Evolutionary conservation across 2,329 filamentous ascomycete species (phyloP).

Genomic region (Diaporthe caulivora): DNA sequence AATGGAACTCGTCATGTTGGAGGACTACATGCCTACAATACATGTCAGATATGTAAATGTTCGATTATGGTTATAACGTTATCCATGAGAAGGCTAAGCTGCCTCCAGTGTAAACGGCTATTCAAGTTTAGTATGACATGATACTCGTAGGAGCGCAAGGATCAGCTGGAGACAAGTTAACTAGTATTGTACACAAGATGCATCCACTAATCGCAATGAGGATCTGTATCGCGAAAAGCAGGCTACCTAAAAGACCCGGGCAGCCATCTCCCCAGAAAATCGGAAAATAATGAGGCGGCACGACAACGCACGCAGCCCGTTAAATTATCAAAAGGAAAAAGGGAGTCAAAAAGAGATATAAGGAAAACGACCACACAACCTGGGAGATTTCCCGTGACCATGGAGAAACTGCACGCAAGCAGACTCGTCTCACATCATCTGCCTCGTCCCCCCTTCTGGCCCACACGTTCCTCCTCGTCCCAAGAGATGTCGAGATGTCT

Average conservation of each 20-base stretch:
- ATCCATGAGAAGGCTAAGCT: background rate
- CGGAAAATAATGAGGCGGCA: constrained; percentile 35
- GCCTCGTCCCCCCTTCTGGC: background rate
- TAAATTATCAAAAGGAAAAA: constrained; percentile 39
- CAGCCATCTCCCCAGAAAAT: constrained; percentile 23
- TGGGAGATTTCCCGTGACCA: constrained; percentile 30
- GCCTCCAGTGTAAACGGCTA: background rate
- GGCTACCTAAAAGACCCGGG: constrained; percentile 34
- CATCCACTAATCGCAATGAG: constrained; percentile 36
- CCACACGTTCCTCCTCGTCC: constrained; percentile 22
- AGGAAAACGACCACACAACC: constrained; percentile 36
- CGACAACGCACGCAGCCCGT: constrained; percentile 39
- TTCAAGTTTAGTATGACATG: background rate
- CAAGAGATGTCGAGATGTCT: constrained; percentile 9
- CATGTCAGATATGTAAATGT: background rate
- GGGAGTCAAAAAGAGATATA: constrained; percentile 40
- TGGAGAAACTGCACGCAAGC: constrained; percentile 37
- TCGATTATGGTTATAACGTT: background rate
- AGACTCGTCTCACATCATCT: constrained; percentile 13
- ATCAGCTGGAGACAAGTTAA: constrained; percentile 35
- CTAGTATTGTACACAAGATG: constrained; percentile 41
- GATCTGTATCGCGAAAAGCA: constrained; percentile 34
- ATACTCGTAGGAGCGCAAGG: background rate
- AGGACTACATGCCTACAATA: background rate
- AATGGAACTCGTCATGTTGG: background rate